These are phyloP conservation scores for Aspergillus leporis DNA, from an alignment of 495 filamentous ascomycete genomes.

Conservation along the genomic window DNA sequence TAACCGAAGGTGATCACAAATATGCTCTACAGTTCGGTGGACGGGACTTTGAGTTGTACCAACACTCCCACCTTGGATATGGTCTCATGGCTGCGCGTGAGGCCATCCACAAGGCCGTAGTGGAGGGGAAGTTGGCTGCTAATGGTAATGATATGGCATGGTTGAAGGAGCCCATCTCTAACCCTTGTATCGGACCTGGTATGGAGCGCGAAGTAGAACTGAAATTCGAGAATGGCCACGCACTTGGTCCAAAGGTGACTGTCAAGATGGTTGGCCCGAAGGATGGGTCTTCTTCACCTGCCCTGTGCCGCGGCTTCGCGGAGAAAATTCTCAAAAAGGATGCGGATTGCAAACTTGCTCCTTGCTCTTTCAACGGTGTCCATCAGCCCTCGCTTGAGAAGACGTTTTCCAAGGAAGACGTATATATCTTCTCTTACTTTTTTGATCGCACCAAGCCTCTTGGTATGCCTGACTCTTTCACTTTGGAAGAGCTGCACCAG, in stretches of 20 bases:
- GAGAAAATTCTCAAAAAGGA: conserved; percentile 92
- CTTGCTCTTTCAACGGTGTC: conserved; percentile 96
- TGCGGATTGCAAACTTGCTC: conserved; percentile 73
- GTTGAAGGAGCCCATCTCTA: conserved; percentile 63
- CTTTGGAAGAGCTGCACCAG: conserved; percentile 80
- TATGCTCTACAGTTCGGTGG: conserved; percentile 91
- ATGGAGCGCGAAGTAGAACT: conserved; percentile 70
- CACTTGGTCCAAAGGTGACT: conserved; percentile 58
- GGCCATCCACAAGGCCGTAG: conserved; percentile 71
- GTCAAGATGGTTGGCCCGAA: conserved; percentile 87
- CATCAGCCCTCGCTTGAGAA: conserved; percentile 91
- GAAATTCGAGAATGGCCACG: conserved; percentile 59
- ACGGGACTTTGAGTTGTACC: conserved; percentile 89
- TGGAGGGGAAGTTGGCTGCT: conserved; percentile 59
- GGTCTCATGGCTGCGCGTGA: conserved; percentile 94
- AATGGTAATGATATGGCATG: conserved; percentile 54
- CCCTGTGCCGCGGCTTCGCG: conserved; percentile 85
- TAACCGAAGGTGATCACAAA: conserved; percentile 92
- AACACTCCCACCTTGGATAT: conserved; percentile 97
- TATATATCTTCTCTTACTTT: conserved; percentile 97
- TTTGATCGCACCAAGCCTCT: conserved; percentile 88
- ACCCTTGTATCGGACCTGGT: conserved; percentile 87
- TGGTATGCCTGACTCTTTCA: conserved; percentile 95
- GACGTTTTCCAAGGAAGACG: conserved; percentile 88
- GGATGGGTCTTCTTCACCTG: conserved; percentile 59